Evolutionary conservation across 2,329 filamentous ascomycete species (phyloP), one percentile per base, ranked within the genome.

Genomic region (Coniochaeta pulveracea): DNA sequence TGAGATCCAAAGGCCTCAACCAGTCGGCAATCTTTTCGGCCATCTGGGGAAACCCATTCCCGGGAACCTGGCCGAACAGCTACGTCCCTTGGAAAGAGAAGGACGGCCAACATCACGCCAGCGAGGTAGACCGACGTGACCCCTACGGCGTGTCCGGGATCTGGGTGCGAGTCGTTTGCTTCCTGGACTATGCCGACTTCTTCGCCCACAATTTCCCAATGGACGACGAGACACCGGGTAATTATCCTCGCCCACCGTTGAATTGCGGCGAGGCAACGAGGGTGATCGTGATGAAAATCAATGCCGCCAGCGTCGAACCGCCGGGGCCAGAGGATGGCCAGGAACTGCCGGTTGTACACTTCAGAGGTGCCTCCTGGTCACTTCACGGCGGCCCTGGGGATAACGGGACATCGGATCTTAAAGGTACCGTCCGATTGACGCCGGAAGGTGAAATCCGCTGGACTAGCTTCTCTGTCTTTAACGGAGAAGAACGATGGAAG

Each of bases 371-470:
- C 9, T 75, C 74, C 3, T 61, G 68, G 22, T 71, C 74, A 4
- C 53, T 83, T 6, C 76, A 84, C 44, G 68, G 72, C 16, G 61
- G 61, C 8, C 77, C 72, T 65, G 78, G 85, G 47, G 72, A 76
- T 4, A 80, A 83, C 47, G 75, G 76, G 14, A 77, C 78, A 43
- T 80, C 75, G 2, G 64, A 65, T 18, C 66, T 26, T 19, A 32
- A 47, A 69, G 76, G 80, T 3, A 66, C 57, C 1, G 80, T 82
- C 1, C 62, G 76, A 9, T 56, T 79, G 42, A 86, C 80, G 0
- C 63, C 64, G 9, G 67, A 83, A 41, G 80, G 80, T 9, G 80
- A 85, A 41, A 74, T 88, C 4, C 62, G 78, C 26, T 88, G 83
- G 83, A 83, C 77, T 2, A 78, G 73, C 0, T 72, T 73, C 34